phyloP scores from a whole-genome alignment of 352 stramenopile species.

The Phytophthora tubulina region DNA sequence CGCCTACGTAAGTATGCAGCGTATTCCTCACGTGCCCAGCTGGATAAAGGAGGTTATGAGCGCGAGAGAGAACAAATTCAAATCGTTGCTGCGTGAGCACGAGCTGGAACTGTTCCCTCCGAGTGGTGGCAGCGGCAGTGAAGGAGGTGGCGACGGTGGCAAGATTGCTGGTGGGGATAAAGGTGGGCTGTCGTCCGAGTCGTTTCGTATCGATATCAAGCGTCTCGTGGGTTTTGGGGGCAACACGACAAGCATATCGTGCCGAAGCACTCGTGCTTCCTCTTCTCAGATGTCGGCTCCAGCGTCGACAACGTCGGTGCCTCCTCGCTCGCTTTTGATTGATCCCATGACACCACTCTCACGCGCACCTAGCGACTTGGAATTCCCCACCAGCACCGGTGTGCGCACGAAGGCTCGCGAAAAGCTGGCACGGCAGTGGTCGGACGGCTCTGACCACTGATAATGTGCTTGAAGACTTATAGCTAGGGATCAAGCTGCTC shows the following conservation, averaged over 20 bases:
- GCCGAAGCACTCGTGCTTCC: constrained; percentile 26
- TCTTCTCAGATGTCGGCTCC: constrained; percentile 17
- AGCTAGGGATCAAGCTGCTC: constrained; percentile 7
- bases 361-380: constrained; percentile 39
- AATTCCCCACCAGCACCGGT: constrained; percentile 62
- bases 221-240: constrained; percentile 42
- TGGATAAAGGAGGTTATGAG: constrained; percentile 69
- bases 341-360: constrained; percentile 63
- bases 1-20: constrained; percentile 66
- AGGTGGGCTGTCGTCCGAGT: constrained; percentile 39
- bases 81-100: constrained; percentile 58
- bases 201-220: constrained; percentile 48
- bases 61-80: constrained; percentile 71
- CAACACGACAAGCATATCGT: constrained; percentile 41
- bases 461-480: constrained; percentile 4
- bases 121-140: constrained; percentile 6
- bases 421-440: constrained; percentile 71
- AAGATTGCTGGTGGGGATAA: constrained; percentile 16
- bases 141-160: background rate
- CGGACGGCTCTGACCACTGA: constrained; percentile 51
- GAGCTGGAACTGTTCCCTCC: constrained; percentile 62
- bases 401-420: constrained; percentile 66
- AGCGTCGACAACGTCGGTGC: constrained; percentile 24
- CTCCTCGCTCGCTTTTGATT: constrained; percentile 46
- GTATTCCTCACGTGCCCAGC: constrained; percentile 56